Evolutionary conservation across 768 basidiomycete species (phyloP), one percentile per base, ranked within the genome.

Genomic region (Serpula lacrymans): DNA sequence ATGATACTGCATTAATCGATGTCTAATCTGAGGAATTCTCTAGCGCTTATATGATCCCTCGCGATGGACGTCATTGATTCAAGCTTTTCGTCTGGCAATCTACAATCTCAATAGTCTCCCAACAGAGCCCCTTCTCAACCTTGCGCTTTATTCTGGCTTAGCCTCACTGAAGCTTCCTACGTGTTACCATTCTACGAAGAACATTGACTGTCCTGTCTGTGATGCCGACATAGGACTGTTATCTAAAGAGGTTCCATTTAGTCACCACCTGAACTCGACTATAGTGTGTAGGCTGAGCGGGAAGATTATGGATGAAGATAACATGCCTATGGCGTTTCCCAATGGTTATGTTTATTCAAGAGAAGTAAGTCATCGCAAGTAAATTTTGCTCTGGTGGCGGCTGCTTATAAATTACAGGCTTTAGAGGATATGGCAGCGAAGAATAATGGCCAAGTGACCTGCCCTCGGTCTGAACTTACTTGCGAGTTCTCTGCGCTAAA

Each of bases 211-310:
- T 60, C 96, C 96, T 1, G 84, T 90, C 4, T 99, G 96, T 62
- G 88, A 90, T 27, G 63, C 77, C 2, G 80, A 82, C 17, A 69
- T 94, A 7, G 82, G 84, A 16, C 70, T 75, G 44, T 77, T 99
- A 6, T 90, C 88, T 10, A 70, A 74, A 42, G 88, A 92, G 48
- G 91, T 97, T 0, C 94, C 96, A 1, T 82, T 78, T 57, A 89
- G 88, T 50, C 94, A 98, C 65, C 93, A 98, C 58, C 82, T 85
- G 28, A 97, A 95, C 56, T 95, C 92, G 16, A 95, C 90, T 0
- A 89, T 99, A 40, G 94, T 98, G 12, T 98, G 96, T 57, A 67
- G 81, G 38, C 75, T 97, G 54, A 91, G 78, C 47, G 93, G 95
- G 18, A 82, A 84, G 59, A 93, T 98, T 41, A 95, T 98, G 85